Conservation (phyloP, 805 yeast species). For the Danielia reshetovae region DNA sequence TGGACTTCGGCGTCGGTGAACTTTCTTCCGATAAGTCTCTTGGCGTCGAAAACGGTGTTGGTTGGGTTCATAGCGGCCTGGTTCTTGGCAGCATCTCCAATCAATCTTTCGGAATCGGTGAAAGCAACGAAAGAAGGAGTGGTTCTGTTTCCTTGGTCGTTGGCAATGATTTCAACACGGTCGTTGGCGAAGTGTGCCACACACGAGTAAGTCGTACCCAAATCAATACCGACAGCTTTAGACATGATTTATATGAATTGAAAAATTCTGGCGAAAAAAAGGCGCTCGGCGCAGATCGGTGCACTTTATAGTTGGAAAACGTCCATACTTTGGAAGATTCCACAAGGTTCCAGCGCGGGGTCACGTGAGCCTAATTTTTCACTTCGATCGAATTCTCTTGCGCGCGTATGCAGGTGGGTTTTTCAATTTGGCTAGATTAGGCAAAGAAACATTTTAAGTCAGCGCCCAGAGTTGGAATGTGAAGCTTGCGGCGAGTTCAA, state of each 20-base stretch:
- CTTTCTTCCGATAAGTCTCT: slow-evolving; percentile 32
- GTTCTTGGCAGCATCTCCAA: slow-evolving; percentile 33
- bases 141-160: slow-evolving; percentile 33
- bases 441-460: no score
- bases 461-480: no score
- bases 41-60: slow-evolving; percentile 31
- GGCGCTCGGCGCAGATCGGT: not conserved
- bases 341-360: slow-evolving; percentile 10
- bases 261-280: slow-evolving; percentile 2
- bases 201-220: slow-evolving; percentile 33
- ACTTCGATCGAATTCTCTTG: no score
- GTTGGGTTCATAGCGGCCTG: slow-evolving; percentile 33
- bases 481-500: no score
- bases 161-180: slow-evolving; percentile 31
- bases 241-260: slow-evolving; percentile 18
- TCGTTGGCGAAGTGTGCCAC: slow-evolving; percentile 32
- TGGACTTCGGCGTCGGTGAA: slow-evolving; percentile 26
- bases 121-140: slow-evolving; percentile 31
- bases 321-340: slow-evolving; percentile 15
- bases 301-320: slow-evolving; percentile 1
- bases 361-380: no score
- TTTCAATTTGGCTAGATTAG: no score
- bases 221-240: slow-evolving; percentile 31
- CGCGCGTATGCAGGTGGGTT: no score
- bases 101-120: slow-evolving; percentile 31